Conservation (phyloP, 306 rosid genomes). For the Lotus japonicus region DNA sequence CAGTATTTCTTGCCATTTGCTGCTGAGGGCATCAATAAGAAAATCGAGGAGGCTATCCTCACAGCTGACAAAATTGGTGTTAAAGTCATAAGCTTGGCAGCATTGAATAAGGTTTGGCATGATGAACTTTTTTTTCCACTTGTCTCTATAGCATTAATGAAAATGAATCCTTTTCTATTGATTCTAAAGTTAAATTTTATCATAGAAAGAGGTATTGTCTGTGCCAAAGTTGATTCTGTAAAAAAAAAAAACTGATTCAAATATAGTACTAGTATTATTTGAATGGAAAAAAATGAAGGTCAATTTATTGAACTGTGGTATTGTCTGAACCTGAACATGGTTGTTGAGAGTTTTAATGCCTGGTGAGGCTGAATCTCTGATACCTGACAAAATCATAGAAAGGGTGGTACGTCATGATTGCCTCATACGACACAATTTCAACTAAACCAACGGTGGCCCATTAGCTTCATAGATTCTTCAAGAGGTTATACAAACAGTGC, state of each 20-base stretch:
- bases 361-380: not conserved
- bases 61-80: slow-evolving; percentile 80
- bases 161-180: not conserved
- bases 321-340: slow-evolving; percentile 9
- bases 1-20: slow-evolving; percentile 94
- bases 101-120: slow-evolving; percentile 72
- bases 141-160: no score
- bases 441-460: not conserved
- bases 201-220: no score
- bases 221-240: no score
- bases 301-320: not conserved
- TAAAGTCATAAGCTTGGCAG: slow-evolving; percentile 85
- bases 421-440: not conserved
- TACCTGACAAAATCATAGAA: not conserved
- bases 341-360: slow-evolving; percentile 24
- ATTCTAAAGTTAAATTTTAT: no score
- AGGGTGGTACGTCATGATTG: not conserved
- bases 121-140: not conserved
- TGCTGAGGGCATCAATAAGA: slow-evolving; percentile 61
- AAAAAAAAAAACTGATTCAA: no score
- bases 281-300: not conserved
- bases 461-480: not conserved
- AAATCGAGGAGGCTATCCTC: slow-evolving; percentile 72
- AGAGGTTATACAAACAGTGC: not conserved
- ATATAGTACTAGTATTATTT: no score